Percentiles rank a stretch among this genome's conserved stretches.
Conservation (phyloP, 2,329 filamentous ascomycete species). For the Claviceps cyperi region DNA sequence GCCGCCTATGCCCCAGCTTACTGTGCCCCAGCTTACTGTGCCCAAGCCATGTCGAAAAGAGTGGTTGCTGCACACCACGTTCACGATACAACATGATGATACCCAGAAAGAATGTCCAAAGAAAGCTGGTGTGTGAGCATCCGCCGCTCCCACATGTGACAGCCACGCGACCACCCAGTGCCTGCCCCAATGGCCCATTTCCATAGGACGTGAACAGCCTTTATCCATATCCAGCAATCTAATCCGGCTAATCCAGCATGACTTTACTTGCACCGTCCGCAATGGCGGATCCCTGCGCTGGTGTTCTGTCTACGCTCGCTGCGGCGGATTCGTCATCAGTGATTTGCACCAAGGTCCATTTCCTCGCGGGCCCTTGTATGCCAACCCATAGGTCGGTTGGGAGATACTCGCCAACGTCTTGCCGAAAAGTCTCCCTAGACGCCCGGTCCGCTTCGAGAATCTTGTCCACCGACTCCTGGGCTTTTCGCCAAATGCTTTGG, state of each 20-base stretch:
- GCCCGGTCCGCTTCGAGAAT: constrained; percentile 58
- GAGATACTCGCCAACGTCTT: constrained; percentile 72
- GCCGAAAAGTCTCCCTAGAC: constrained; percentile 63
- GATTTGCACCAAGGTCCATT: constrained; percentile 33
- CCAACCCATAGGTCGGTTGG: constrained; percentile 81
- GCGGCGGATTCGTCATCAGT: constrained; percentile 13
- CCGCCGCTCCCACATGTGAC: too few relatives aligned
- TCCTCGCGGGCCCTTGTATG: constrained; percentile 44
- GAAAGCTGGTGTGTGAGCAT: too few relatives aligned
- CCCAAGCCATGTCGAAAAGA: too few relatives aligned
- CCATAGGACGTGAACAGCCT: too few relatives aligned
- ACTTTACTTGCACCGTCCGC: background rate
- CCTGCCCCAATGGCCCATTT: too few relatives aligned
- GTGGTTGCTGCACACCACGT: too few relatives aligned
- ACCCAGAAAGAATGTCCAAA: too few relatives aligned
- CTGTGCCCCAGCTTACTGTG: too few relatives aligned
- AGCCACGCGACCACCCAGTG: too few relatives aligned
- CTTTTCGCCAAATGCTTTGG: constrained; percentile 59
- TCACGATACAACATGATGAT: too few relatives aligned
- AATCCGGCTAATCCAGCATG: background rate
- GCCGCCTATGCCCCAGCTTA: too few relatives aligned
- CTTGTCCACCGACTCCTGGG: constrained; percentile 60
- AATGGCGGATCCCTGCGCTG: constrained; percentile 1
- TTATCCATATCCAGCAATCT: background rate
- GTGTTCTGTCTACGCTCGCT: constrained; percentile 3